Base-by-base conservation (phyloP, 805 yeast genomes). In the Metschnikowia anglica region DNA sequence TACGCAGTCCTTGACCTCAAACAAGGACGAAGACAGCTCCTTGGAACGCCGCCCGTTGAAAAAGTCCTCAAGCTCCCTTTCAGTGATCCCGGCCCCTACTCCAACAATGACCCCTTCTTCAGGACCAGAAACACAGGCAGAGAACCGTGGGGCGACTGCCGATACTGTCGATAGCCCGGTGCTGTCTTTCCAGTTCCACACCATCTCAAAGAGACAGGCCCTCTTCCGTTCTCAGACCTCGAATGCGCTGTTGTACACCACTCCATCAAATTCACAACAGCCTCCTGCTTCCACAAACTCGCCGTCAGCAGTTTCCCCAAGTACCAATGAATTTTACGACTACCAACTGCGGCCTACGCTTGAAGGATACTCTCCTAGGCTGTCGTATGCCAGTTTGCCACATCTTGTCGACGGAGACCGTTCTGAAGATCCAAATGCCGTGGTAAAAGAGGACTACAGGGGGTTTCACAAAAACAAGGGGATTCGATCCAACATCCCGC, bases 401-500 rank as follows among this genome's bases (percentile, higher is more conserved):
- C 30, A 33, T 1, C 27, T 46, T n/a, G 16, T 20, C 6, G 36
- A 30, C 20, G 11, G n/a, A 5, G 41, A 43, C 7, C 40, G 10
- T 8, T 10, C 34, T 11, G 17, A 28, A 24, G 32, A 15, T 17
- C 27, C 20, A 15, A 25, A 19, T 5, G 18, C 38, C 18, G 37
- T 32, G 21, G 30, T 55, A 26, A 54, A 48, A 27, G 60, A 52
- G 24, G 56, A 63, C 41, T 70, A 70, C 50, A 59, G 62, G 31
- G 76, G 76, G 4, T 70, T 71, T 55, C 76, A 71, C 48, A 49
- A 58, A 23, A 58, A 55, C 34, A 56, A 62, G 15, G 63, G 61
- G 7, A 50, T 51, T 15, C 40, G 39, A 3, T 58, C 60, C 17
- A 66, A 67, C 13, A 56, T 68, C 2, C 79, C 80, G 1, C 80